Percentiles rank a stretch among this genome's conserved stretches.
phyloP scores from a whole-genome alignment of 176 grass and related monocot genomes.

The Musa itinerans region DNA sequence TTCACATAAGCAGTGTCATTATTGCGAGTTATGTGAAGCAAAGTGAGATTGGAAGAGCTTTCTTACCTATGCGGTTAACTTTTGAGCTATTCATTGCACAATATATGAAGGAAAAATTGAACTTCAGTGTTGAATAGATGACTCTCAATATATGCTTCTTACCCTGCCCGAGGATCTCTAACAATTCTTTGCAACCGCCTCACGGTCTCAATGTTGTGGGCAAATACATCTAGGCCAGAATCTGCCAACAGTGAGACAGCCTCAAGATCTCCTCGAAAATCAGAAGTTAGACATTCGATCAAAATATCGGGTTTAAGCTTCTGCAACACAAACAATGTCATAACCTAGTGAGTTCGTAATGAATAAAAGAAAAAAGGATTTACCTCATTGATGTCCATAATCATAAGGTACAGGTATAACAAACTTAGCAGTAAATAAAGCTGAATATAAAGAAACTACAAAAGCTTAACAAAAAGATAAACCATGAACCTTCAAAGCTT shows the following conservation, averaged over 20 bases:
- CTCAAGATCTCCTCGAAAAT: constrained; percentile 80
- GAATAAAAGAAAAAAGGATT: neutral
- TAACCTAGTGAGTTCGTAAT: neutral
- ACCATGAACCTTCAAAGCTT: constrained; percentile 53
- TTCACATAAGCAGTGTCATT: too few relatives aligned
- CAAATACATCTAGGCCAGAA: constrained; percentile 81
- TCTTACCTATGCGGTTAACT: neutral
- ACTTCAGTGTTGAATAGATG: neutral
- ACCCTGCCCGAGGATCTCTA: constrained; percentile 90
- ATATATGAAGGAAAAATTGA: neutral
- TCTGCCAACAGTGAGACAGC: constrained; percentile 48
- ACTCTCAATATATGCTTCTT: neutral
- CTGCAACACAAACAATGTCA: constrained; percentile 30
- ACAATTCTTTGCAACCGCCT: constrained; percentile 69
- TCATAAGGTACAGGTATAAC: neutral
- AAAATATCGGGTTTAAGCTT: constrained; percentile 72
- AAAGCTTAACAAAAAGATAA: neutral
- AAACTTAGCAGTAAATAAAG: neutral
- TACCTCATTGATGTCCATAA: neutral
- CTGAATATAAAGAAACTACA: neutral
- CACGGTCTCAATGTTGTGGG: constrained; percentile 92
- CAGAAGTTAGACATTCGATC: constrained; percentile 77
- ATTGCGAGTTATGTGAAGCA: too few relatives aligned
- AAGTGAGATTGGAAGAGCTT: neutral
- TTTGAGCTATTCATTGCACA: neutral